phyloP scores from a whole-genome alignment of 2,329 filamentous ascomycete genomes.

The Penicillium sp. region DNA sequence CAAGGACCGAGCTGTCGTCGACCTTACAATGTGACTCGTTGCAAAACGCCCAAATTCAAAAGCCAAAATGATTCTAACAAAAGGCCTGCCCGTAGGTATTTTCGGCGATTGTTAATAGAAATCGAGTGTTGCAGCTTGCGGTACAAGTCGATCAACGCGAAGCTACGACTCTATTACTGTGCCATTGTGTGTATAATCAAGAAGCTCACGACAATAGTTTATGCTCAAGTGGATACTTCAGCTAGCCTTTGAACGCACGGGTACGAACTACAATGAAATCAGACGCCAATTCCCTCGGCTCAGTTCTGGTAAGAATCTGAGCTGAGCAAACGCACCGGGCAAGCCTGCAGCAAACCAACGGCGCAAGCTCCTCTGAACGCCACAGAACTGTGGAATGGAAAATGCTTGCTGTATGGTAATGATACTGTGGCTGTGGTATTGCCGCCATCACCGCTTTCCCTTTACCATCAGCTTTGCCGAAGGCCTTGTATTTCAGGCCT shows the following conservation, averaged over 20 bases:
- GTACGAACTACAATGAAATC: not conserved
- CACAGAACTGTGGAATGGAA: slow-evolving; percentile 20
- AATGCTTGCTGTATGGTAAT: not conserved
- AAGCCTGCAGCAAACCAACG: slow-evolving; percentile 13
- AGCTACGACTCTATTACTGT: too few species aligned
- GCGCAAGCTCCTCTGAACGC: slow-evolving; percentile 19
- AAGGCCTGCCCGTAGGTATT: not conserved
- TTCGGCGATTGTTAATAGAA: not conserved
- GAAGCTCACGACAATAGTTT: too few species aligned
- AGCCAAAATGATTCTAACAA: not conserved
- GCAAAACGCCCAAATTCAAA: slow-evolving; percentile 9
- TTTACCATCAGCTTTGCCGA: not conserved
- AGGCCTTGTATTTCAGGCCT: slow-evolving; percentile 1
- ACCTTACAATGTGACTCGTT: slow-evolving; percentile 39
- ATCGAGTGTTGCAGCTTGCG: not conserved
- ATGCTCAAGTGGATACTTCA: not conserved
- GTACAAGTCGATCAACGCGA: too few species aligned
- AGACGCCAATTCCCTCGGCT: not conserved
- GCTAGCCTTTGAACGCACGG: not conserved
- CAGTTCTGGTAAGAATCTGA: not conserved
- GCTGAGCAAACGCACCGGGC: not conserved
- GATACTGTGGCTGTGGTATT: not conserved
- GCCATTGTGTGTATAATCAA: too few species aligned
- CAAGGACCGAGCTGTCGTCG: slow-evolving; percentile 34
- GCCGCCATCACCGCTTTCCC: not conserved